These are phyloP conservation scores for Lactifluus volemus DNA, from an alignment of 768 basidiomycete species.

Conservation along the genomic window DNA sequence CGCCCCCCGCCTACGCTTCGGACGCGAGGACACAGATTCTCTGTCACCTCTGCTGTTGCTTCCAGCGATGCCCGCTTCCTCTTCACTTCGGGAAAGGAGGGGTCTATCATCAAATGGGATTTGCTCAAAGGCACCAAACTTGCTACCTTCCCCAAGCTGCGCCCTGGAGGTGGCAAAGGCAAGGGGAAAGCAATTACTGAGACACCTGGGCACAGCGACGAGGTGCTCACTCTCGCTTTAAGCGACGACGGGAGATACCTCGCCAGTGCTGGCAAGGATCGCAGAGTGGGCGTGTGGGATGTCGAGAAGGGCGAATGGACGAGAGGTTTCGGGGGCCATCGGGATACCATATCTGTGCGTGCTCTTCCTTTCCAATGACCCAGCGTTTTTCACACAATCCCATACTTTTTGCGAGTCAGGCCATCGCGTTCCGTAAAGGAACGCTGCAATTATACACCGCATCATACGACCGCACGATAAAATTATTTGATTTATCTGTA, in stretches of 20 bases:
- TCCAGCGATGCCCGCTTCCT: constrained; percentile 65
- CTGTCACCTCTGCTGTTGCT: constrained; percentile 74
- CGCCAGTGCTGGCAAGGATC: constrained; percentile 82
- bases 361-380: constrained; percentile 30
- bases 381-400: constrained; percentile 23
- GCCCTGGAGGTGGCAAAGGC: constrained; percentile 34
- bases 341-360: constrained; percentile 60
- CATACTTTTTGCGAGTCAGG: constrained; percentile 29
- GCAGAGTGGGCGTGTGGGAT: constrained; percentile 81
- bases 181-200: constrained; percentile 49
- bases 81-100: constrained; percentile 91
- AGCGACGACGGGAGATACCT: constrained; percentile 80
- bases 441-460: constrained; percentile 67
- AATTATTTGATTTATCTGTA: constrained; percentile 74
- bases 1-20: constrained; percentile 43
- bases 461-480: constrained; percentile 82
- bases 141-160: constrained; percentile 51
- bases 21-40: constrained; percentile 65
- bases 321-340: constrained; percentile 71
- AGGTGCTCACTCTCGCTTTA: constrained; percentile 75
- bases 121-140: constrained; percentile 53
- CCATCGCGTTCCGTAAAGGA: constrained; percentile 67
- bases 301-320: constrained; percentile 66
- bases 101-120: constrained; percentile 81
- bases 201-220: constrained; percentile 74